Conservation (phyloP, 192 early-diverging fungal genomes). For the Mortierella claussenii region DNA sequence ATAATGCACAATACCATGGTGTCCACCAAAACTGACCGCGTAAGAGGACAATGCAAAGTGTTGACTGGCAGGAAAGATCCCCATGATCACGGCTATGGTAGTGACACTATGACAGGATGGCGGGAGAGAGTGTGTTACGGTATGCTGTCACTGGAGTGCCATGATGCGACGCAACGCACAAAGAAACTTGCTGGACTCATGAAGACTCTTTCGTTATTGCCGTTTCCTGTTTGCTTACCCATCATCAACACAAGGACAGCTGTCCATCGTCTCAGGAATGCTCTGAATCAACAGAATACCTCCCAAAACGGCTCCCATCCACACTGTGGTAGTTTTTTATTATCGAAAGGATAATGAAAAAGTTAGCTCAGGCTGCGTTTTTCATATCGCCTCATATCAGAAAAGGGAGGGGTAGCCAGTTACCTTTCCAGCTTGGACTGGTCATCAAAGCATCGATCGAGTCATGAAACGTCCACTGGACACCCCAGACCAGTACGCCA, state of each 20-base stretch:
- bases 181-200: background rate
- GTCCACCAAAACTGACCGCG: constrained; percentile 19
- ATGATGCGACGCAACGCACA: too few species aligned
- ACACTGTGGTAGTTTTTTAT: too few species aligned
- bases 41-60: constrained; percentile 40
- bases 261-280: constrained; percentile 71
- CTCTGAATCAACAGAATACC: constrained; percentile 46
- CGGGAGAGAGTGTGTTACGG: too few species aligned
- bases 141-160: too few species aligned
- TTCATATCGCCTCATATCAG: too few species aligned
- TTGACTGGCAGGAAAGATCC: constrained; percentile 46
- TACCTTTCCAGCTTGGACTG: constrained; percentile 50
- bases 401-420: constrained; percentile 23
- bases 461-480: constrained; percentile 63
- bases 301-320: constrained; percentile 17
- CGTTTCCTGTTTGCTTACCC: too few species aligned
- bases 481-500: constrained; percentile 67
- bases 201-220: too few species aligned
- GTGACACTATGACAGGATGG: constrained; percentile 19
- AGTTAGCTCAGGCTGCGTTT: too few species aligned
- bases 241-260: constrained; percentile 82
- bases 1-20: constrained; percentile 41
- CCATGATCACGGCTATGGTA: constrained; percentile 50
- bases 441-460: constrained; percentile 42
- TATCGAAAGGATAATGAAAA: too few species aligned